phyloP scores from a whole-genome alignment of 805 yeast species.

The Teunomyces tritomae region DNA sequence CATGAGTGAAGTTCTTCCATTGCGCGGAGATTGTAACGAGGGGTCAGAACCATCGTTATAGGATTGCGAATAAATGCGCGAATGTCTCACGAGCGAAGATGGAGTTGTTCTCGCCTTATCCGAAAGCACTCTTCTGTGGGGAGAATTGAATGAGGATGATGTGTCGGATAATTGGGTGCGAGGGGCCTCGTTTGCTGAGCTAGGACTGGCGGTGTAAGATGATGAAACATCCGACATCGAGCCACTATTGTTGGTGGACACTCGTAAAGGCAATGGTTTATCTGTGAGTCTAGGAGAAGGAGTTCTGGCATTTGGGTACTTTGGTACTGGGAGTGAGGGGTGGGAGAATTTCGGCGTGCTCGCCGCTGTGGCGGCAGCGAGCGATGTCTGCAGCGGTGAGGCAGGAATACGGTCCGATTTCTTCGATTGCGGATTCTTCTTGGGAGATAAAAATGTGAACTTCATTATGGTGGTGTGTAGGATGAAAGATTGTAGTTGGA shows the following conservation, averaged over 20 bases:
- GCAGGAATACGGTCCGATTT: background rate
- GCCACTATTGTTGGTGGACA: background rate
- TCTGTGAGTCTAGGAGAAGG: background rate
- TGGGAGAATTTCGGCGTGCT: background rate
- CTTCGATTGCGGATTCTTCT: background rate
- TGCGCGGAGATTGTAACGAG: background rate
- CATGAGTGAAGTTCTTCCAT: constrained; percentile 12
- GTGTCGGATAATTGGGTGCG: background rate
- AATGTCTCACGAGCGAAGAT: constrained; percentile 32
- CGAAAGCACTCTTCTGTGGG: constrained; percentile 18
- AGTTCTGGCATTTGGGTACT: background rate
- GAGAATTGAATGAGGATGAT: background rate
- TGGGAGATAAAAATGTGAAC: background rate
- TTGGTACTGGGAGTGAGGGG: background rate
- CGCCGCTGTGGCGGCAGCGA: background rate
- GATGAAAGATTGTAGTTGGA: background rate
- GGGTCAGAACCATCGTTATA: constrained; percentile 6
- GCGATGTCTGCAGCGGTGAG: background rate
- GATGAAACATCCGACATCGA: background rate
- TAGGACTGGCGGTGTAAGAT: background rate
- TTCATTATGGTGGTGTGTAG: background rate
- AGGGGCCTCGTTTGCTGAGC: background rate
- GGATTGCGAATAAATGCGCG: constrained; percentile 20
- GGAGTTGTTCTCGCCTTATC: constrained; percentile 33
- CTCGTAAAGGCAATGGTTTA: constrained; percentile 1